Base-by-base conservation (phyloP, 805 yeast species). In the Hanseniaspora thailandica region DNA sequence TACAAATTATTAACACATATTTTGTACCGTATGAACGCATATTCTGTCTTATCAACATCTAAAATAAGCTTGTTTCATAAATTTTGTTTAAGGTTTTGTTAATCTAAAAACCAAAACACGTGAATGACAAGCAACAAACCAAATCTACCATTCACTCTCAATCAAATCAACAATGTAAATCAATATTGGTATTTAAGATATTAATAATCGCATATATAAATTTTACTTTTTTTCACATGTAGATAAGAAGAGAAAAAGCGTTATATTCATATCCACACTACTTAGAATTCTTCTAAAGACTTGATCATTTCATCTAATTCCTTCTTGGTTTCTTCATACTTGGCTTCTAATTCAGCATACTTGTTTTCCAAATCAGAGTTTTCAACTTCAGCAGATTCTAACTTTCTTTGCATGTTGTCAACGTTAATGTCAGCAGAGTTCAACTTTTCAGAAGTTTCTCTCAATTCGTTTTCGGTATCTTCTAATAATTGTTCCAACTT, bases 271-370 rank as follows among this genome's bases (percentile, higher is more conserved):
- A 34, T 34, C 9, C 20, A n/a, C 9, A 12, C 20, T 9, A 45
- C 31, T 58, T 61, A 67, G 62, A 67, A 67, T 60, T 67, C 66
- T 73, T 93, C 97, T 71, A 93, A 83, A 75, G 94, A 96, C 68
- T 88, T 87, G 69, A 88, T 83, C 74, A 93, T 89, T 74, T 89
- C 96, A 63, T 93, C 97, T 74, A 93, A 79, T 73, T 93, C 98
- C 61, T 85, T 80, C 77, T 86, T 84, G 59, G 96, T 90, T 60
- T 80, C 76, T 66, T 76, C 74, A 78, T 87, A 82, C 73, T 89
- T 83, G 66, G 76, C 81, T 61, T 82, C 75, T 69, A 90, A 74
- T 67, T 86, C 95, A 74, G 90, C 97, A 65, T 75, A 84, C 73
- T 87, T 88, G 74, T 78, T 77, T 75, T 93, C 97, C 78, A 85